Percentiles rank a stretch among this genome's conserved stretches.
Conservation (phyloP, 2,329 filamentous ascomycete species). For the Pseudocercospora musae region DNA sequence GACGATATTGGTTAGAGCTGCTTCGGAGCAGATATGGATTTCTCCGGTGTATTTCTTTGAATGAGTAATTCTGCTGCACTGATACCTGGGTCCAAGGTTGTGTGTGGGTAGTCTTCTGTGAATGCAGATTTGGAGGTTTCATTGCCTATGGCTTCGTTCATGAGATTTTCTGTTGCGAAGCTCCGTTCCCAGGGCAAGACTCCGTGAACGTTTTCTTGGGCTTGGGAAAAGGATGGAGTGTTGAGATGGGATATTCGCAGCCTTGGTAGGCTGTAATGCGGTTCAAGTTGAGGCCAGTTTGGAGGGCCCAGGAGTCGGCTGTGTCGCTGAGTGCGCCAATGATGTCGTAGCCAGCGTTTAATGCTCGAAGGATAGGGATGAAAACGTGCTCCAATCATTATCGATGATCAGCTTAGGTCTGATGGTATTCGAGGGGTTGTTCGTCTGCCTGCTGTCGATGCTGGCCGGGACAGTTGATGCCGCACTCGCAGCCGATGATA, state of each 20-base stretch:
- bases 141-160: slow-evolving; percentile 41
- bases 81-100: slow-evolving; percentile 38
- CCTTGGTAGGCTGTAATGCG: slow-evolving; percentile 51
- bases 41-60: slow-evolving; percentile 48
- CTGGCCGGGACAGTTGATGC: neutral
- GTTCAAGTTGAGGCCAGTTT: slow-evolving; percentile 43
- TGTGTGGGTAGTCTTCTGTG: slow-evolving; percentile 47
- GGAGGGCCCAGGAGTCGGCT: slow-evolving; percentile 46
- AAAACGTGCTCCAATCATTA: slow-evolving; percentile 49
- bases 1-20: slow-evolving; percentile 50
- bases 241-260: slow-evolving; percentile 48
- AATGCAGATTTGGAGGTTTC: slow-evolving; percentile 45
- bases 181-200: slow-evolving; percentile 47
- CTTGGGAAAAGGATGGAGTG: slow-evolving; percentile 42
- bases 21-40: slow-evolving; percentile 48
- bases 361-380: slow-evolving; percentile 45
- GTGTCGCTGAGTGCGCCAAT: slow-evolving; percentile 44
- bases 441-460: neutral
- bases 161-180: slow-evolving; percentile 46
- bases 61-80: slow-evolving; percentile 49
- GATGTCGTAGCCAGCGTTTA: slow-evolving; percentile 46
- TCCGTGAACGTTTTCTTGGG: slow-evolving; percentile 47
- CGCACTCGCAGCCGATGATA: neutral
- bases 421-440: neutral
- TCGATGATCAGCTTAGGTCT: slow-evolving; percentile 42